These are phyloP conservation scores for Marchantia paleacea DNA, from an alignment of 225 moss, liverwort and hornwort species.

Conservation along the genomic window DNA sequence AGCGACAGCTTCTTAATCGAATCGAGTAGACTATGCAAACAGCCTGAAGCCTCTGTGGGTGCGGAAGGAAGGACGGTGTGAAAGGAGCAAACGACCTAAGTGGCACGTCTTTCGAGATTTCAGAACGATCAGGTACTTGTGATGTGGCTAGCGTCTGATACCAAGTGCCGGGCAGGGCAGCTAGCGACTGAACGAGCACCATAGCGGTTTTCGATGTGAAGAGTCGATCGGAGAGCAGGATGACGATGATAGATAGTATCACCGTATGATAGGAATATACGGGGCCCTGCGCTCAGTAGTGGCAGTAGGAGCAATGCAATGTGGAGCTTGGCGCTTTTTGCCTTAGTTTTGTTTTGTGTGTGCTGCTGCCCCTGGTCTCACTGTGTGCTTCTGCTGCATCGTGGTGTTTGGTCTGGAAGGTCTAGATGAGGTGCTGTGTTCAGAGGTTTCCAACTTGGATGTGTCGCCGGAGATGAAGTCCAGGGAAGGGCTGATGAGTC, in stretches of 20 bases:
- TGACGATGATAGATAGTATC: neutral
- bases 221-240: neutral
- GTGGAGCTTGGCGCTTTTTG: slow-evolving; percentile 11
- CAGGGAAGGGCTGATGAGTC: slow-evolving; percentile 19
- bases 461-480: slow-evolving; percentile 17
- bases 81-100: slow-evolving; percentile 1
- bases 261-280: neutral
- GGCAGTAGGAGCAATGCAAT: neutral
- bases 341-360: neutral
- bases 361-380: neutral
- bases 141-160: neutral
- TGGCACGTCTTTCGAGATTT: slow-evolving; percentile 3
- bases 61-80: neutral
- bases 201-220: neutral
- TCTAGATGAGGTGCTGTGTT: slow-evolving; percentile 14
- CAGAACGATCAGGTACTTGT: slow-evolving; percentile 3
- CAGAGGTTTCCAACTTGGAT: slow-evolving; percentile 7
- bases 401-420: slow-evolving; percentile 12
- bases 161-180: neutral
- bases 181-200: neutral
- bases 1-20: neutral
- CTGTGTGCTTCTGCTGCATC: neutral
- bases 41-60: neutral
- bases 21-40: neutral
- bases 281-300: too few species aligned